Evolutionary conservation across 805 yeast species (phyloP), one percentile per base, ranked within the genome.

Genomic region (Zygoascus flipseniorum): DNA sequence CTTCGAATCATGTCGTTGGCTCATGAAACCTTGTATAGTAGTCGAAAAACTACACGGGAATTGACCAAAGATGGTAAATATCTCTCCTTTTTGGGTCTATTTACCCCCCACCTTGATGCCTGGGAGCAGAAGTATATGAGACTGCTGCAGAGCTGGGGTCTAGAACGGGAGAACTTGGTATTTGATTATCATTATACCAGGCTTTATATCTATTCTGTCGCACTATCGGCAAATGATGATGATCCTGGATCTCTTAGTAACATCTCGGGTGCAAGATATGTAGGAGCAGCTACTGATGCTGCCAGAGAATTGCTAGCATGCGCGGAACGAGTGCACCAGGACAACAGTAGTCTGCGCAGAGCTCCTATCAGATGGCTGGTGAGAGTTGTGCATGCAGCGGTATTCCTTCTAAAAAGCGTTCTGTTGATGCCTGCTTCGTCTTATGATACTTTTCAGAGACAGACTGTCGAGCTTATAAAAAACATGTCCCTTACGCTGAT

Each of bases 291-390:
- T 0, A 87, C 84, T 59, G 80, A 75, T 54, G 85, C 97, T 0
- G 97, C 97, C 1, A 82, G 83, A 61, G 95, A 86, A 64, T 79
- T 87, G 61, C 70, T 90, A 28, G 75, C 78, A 23, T 83, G 85
- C 4, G 86, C 90, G 3, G 80, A 79, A 53, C 70, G 93, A 42
- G 81, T 89, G 5, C 87, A 84, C 61, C 60, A 56, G 13, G 69
- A 85, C 54, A 79, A 77, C 54, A 70, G 84, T 73, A 46, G n/a
- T 46, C 70, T 89, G 52, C 74, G 81, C 54, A 85, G 76, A 63
- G 88, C 89, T 83, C 97, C 98, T 1, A 89, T 89, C n/a, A 73
- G 96, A 57, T 89, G 97, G 96, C 82, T 86, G 6, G 85, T 87
- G 0, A 75, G 96, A 51, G 81, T 89, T 28, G 89, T 90, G 19